A percentile compares a stretch with the other conserved stretches of the same genome.
Evolutionary conservation across 2,329 filamentous ascomycete species (phyloP).

Genomic region (Thermothelomyces thermophilus): DNA sequence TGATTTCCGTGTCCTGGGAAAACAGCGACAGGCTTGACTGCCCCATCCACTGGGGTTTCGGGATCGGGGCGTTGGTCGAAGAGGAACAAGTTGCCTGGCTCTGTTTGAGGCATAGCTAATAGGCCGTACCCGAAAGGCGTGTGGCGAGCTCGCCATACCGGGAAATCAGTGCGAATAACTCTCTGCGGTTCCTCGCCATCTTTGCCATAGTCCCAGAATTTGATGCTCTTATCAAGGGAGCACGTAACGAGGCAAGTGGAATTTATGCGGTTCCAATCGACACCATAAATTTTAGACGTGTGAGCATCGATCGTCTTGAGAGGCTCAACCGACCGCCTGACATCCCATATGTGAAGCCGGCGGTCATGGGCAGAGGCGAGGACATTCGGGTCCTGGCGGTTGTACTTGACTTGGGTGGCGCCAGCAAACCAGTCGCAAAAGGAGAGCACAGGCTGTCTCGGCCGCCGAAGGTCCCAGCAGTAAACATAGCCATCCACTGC

Average conservation of each 20-base stretch:
- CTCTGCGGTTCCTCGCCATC: conserved; percentile 62
- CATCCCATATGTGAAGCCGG: conserved; percentile 85
- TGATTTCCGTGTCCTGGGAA: conserved; percentile 57
- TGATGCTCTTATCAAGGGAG: conserved; percentile 85
- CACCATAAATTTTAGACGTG: conserved; percentile 86
- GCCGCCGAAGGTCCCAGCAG: conserved; percentile 78
- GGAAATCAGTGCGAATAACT: conserved; percentile 74
- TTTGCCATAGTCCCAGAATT: conserved; percentile 76
- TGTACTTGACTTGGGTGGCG: conserved; percentile 93
- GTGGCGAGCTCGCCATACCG: conserved; percentile 84
- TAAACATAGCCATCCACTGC: conserved; percentile 90
- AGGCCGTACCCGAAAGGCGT: conserved; percentile 84
- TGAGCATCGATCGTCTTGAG: conserved; percentile 82
- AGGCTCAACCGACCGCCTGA: conserved; percentile 69
- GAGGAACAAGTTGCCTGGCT: conserved; percentile 75
- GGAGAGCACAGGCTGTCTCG: conserved; percentile 65
- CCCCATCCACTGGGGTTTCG: conserved; percentile 38
- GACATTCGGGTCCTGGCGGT: conserved; percentile 77
- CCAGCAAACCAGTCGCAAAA: conserved; percentile 93
- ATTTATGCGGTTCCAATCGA: conserved; percentile 85
- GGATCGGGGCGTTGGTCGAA: conserved; percentile 60
- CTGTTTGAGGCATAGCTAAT: conserved; percentile 85
- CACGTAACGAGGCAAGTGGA: conserved; percentile 73
- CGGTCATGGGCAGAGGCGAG: conserved; percentile 87
- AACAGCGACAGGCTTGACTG: conserved; percentile 46